Conservation (phyloP, 2,329 filamentous ascomycete species). For the Madurella fahalii region DNA sequence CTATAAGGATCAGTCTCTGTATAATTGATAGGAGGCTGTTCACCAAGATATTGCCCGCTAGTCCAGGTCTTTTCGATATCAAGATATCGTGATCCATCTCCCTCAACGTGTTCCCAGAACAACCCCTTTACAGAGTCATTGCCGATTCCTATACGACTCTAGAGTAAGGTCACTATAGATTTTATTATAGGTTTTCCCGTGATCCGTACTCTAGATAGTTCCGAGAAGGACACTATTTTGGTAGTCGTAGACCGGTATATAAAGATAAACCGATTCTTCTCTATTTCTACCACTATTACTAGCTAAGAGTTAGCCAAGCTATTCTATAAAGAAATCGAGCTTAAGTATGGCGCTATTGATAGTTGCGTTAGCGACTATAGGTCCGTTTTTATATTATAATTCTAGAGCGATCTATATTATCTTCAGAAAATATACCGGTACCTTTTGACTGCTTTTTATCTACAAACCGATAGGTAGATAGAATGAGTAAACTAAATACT, state of each 20-base stretch:
- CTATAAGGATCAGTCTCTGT: too few species aligned
- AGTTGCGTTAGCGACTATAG: neutral
- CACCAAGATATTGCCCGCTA: too few species aligned
- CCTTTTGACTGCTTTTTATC: neutral
- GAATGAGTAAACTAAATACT: neutral
- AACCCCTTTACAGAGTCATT: too few species aligned
- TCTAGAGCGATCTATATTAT: neutral
- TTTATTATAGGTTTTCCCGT: neutral
- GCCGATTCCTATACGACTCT: neutral
- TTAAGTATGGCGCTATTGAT: neutral
- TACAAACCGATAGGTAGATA: neutral
- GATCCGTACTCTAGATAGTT: neutral
- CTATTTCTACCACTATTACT: neutral
- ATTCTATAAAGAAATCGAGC: neutral
- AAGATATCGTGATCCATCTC: too few species aligned
- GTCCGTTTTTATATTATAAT: neutral
- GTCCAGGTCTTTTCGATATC: too few species aligned
- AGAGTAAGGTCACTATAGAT: neutral
- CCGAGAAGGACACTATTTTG: neutral
- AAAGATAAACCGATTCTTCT: slow-evolving; percentile 1
- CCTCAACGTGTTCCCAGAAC: too few species aligned
- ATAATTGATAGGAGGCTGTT: too few species aligned
- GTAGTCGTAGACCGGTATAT: neutral
- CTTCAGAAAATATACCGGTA: neutral
- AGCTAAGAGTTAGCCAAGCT: neutral